phyloP scores from a whole-genome alignment of 306 rosid genomes.

The Astragalus glycyphyllos region DNA sequence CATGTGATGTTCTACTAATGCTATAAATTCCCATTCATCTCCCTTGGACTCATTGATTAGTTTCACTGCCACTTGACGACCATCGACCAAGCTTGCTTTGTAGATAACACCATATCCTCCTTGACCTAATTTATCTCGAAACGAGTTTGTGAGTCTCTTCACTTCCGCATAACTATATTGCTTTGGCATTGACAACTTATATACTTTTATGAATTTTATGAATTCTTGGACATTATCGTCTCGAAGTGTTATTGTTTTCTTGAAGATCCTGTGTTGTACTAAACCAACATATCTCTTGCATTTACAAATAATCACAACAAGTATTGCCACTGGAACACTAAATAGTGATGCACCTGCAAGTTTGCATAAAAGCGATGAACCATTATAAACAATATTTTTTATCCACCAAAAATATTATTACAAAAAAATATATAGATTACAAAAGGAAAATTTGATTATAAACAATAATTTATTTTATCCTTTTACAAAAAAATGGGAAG shows the following conservation, averaged over 20 bases:
- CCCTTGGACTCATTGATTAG: no score
- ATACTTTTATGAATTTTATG: neutral
- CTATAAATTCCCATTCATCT: no score
- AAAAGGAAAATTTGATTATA: no score
- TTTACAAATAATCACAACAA: neutral
- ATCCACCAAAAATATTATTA: no score
- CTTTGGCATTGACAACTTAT: constrained; percentile 34
- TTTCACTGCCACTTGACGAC: constrained; percentile 44
- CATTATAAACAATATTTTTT: neutral
- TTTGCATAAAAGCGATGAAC: neutral
- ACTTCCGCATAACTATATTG: constrained; percentile 32
- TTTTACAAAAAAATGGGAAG: no score
- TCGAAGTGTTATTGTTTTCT: neutral
- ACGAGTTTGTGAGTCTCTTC: constrained; percentile 46
- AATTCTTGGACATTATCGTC: constrained; percentile 16
- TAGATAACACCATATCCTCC: constrained; percentile 54
- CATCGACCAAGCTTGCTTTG: constrained; percentile 43
- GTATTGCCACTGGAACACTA: neutral
- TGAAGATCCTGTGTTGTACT: neutral
- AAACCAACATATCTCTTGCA: neutral
- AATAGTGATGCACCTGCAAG: neutral
- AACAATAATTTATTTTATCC: no score
- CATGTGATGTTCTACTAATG: no score
- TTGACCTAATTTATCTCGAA: no score
- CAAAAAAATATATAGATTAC: no score